Evolutionary conservation across 2,329 filamentous ascomycete species (phyloP).

Genomic region (Tricladium varicosporioides): DNA sequence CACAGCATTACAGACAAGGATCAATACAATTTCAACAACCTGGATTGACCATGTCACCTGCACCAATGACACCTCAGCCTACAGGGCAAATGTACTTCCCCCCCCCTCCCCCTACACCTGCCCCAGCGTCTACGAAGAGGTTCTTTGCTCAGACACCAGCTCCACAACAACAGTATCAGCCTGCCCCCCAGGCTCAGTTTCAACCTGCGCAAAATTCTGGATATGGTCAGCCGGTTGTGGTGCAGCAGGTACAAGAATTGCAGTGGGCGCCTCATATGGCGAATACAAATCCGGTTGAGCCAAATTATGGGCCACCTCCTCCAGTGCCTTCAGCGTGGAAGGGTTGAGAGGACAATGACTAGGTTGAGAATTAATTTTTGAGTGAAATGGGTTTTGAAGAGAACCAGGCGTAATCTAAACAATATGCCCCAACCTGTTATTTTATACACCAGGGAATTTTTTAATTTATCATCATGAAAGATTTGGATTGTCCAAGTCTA

Average conservation of each 20-base stretch:
- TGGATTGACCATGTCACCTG: background rate
- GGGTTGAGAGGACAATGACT: background rate
- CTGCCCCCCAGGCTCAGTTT: background rate
- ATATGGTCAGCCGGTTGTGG: background rate
- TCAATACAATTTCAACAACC: background rate
- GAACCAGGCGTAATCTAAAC: no score
- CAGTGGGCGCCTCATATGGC: background rate
- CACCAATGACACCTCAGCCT: background rate
- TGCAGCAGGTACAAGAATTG: background rate
- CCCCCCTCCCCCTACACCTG: background rate
- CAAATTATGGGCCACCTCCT: background rate
- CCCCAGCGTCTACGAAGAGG: background rate
- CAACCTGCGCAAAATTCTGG: background rate
- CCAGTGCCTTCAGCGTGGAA: background rate
- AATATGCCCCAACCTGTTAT: no score
- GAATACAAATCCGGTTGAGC: background rate
- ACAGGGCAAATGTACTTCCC: background rate
- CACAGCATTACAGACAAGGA: background rate
- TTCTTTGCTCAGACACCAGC: background rate
- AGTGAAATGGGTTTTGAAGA: no score
- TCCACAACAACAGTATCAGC: background rate
- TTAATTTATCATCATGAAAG: no score
- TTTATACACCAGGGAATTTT: no score
- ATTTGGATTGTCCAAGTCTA: no score
- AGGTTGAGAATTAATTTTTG: no score